These are phyloP conservation scores for Eucalyptus marginata DNA, from an alignment of 345 rosid species.

Conservation along the genomic window DNA sequence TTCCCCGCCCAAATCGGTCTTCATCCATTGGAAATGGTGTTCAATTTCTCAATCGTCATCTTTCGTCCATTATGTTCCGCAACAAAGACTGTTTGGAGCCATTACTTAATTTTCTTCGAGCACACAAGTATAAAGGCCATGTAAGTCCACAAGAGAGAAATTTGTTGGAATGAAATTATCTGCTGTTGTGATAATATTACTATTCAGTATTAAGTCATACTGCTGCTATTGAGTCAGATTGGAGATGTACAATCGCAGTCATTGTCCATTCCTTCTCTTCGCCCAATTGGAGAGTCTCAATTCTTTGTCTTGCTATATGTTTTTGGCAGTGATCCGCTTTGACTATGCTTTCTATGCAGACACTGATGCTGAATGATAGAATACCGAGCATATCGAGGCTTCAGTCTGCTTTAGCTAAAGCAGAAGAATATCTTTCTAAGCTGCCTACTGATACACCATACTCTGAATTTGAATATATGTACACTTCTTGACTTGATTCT, in stretches of 20 bases:
- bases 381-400: constrained; percentile 50
- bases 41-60: constrained; percentile 94
- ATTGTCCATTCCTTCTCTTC: neutral
- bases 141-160: constrained; percentile 30
- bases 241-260: neutral
- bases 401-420: constrained; percentile 59
- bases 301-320: neutral
- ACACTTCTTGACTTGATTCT: neutral
- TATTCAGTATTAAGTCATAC: neutral
- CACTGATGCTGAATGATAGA: constrained; percentile 93
- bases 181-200: neutral
- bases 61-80: constrained; percentile 90
- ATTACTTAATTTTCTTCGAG: constrained; percentile 72
- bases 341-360: constrained; percentile 18
- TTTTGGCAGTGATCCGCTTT: neutral
- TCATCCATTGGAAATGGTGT: constrained; percentile 99
- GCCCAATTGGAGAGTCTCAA: neutral
- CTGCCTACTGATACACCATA: constrained; percentile 59
- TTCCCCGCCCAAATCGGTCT: constrained; percentile 85
- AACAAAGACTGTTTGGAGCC: constrained; percentile 91
- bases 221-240: neutral
- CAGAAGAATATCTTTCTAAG: constrained; percentile 79
- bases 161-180: neutral
- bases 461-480: constrained; percentile 68
- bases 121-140: constrained; percentile 74